Evolutionary conservation across 2,329 filamentous ascomycete genomes (phyloP).

Genomic region (Hawksworthiomyces lignivorus): DNA sequence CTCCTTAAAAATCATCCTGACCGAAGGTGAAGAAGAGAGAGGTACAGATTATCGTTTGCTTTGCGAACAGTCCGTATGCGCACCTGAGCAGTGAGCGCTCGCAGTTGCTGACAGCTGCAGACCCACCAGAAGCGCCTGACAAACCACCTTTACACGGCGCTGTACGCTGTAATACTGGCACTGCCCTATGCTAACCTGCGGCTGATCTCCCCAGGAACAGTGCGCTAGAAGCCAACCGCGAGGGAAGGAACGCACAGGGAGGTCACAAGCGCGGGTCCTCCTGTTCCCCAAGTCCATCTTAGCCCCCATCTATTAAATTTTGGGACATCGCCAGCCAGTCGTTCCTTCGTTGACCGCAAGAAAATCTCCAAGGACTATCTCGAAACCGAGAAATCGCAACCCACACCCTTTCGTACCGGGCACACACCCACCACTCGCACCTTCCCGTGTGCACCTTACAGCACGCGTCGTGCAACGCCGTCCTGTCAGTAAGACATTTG

Average conservation of each 20-base stretch:
- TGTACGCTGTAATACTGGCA: too few species aligned
- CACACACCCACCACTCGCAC: constrained; percentile 1
- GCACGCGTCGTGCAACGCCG: constrained; percentile 9
- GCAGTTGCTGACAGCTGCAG: too few species aligned
- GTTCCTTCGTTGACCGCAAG: constrained; percentile 1
- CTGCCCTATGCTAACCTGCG: too few species aligned
- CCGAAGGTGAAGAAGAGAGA: too few species aligned
- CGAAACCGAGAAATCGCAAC: constrained; percentile 6
- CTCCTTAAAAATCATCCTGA: too few species aligned
- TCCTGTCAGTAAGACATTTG: too few species aligned
- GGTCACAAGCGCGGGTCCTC: too few species aligned
- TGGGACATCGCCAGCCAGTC: constrained; percentile 1
- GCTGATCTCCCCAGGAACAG: constrained; percentile 8
- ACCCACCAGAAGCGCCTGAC: too few species aligned
- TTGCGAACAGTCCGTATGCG: too few species aligned
- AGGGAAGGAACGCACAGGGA: background rate
- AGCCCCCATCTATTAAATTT: background rate
- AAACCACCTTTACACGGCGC: too few species aligned
- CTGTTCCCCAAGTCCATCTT: background rate
- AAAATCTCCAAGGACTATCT: background rate
- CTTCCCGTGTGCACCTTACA: constrained; percentile 8
- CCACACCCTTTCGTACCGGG: background rate
- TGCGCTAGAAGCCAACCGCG: background rate
- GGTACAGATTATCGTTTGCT: too few species aligned
- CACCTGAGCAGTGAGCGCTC: too few species aligned